A percentile compares a stretch with the other conserved stretches of the same genome.
phyloP scores from a whole-genome alignment of 1,284 basidiomycete species.

The Cutaneotrichosporon dermatis region DNA sequence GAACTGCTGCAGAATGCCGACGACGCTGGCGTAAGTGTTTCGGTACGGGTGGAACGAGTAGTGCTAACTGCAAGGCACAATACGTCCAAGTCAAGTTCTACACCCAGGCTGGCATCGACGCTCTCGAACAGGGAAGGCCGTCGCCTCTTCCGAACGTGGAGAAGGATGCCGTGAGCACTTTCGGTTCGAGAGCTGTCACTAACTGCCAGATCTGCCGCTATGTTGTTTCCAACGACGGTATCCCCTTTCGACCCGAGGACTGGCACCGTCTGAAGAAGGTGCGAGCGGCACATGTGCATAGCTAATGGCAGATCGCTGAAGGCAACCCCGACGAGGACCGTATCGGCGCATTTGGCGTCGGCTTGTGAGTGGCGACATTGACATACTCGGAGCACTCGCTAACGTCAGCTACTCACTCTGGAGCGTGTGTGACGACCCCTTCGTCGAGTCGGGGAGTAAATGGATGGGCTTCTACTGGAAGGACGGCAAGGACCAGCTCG shows the following conservation, averaged over 20 bases:
- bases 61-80: conserved; percentile 53
- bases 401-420: conserved; percentile 51
- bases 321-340: conserved; percentile 55
- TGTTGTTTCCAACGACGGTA: conserved; percentile 81
- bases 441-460: conserved; percentile 80
- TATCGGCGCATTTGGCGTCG: conserved; percentile 47
- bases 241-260: conserved; percentile 68
- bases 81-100: conserved; percentile 78
- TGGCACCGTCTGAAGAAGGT: conserved; percentile 78
- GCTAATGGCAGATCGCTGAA: conserved; percentile 45
- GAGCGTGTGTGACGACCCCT: conserved; percentile 69
- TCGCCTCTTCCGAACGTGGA: conserved; percentile 57
- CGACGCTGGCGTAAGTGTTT: conserved; percentile 62
- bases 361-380: background rate
- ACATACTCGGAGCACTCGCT: background rate
- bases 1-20: conserved; percentile 94
- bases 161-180: conserved; percentile 52
- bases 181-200: background rate
- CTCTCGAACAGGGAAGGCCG: conserved; percentile 42
- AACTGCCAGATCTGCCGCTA: conserved; percentile 46
- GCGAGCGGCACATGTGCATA: background rate
- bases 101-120: conserved; percentile 57
- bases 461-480: conserved; percentile 99
- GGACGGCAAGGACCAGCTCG: conserved; percentile 77
- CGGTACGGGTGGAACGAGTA: too few species aligned